These are phyloP conservation scores for Cryptomeria japonica DNA, from an alignment of 75 land plant genomes.

Conservation along the genomic window DNA sequence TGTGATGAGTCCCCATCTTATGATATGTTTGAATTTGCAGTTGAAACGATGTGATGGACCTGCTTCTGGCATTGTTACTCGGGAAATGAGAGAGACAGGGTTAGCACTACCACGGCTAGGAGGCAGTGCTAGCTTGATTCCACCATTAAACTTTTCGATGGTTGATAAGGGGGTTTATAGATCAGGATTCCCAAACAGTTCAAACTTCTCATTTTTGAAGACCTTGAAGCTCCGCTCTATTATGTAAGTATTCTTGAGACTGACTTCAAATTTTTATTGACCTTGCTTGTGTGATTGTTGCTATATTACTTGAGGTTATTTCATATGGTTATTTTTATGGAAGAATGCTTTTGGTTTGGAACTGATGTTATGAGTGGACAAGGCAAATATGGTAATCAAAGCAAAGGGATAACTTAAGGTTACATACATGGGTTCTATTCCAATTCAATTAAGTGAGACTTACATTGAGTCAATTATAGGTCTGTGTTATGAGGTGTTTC, in stretches of 20 bases:
- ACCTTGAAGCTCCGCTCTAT: constrained; percentile 72
- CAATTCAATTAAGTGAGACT: neutral
- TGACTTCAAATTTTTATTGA: neutral
- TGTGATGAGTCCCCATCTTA: neutral
- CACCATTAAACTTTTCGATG: constrained; percentile 89
- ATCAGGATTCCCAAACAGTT: constrained; percentile 78
- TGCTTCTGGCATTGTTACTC: neutral
- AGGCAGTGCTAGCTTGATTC: constrained; percentile 37
- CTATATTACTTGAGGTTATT: neutral
- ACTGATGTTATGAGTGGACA: neutral
- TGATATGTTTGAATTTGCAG: neutral
- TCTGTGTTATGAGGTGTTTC: neutral
- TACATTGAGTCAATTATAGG: neutral
- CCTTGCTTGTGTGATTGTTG: neutral
- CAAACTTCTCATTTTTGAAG: constrained; percentile 71
- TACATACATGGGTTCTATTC: neutral
- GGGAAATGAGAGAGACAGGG: neutral
- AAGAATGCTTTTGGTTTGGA: neutral
- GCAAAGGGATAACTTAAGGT: neutral
- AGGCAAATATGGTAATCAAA: neutral
- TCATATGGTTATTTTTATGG: neutral
- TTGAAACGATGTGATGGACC: neutral
- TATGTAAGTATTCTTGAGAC: constrained; percentile 42
- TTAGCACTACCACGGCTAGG: neutral
- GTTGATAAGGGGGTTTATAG: constrained; percentile 86